Percentiles rank a stretch among this genome's conserved stretches.
Conservation (phyloP, 1,139 yeast species). For the Groenewaldozyma sp. region DNA sequence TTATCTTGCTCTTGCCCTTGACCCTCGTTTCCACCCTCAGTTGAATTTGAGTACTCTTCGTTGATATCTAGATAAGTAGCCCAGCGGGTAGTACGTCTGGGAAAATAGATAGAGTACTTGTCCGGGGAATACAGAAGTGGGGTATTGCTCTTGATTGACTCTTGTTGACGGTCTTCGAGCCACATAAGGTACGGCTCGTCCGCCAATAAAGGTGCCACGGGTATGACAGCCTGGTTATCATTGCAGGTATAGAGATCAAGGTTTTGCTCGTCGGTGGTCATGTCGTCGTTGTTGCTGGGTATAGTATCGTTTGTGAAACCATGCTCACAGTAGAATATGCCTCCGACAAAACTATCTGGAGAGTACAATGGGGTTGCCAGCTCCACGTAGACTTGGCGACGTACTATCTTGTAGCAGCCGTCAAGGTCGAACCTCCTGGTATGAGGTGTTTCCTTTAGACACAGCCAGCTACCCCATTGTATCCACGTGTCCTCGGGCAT, state of each 20-base stretch:
- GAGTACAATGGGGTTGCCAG: conserved; percentile 10
- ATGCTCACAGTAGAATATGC: conserved; percentile 18
- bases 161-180: conserved; percentile 10
- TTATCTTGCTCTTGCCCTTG: too few species aligned
- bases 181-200: conserved; percentile 23
- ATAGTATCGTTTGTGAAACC: background rate
- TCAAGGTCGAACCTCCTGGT: conserved; percentile 8
- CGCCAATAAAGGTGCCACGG: conserved; percentile 20
- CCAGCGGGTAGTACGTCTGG: conserved; percentile 17
- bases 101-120: conserved; percentile 16
- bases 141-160: conserved; percentile 7
- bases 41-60: conserved; percentile 13
- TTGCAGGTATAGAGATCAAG: conserved; percentile 3
- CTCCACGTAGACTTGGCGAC: conserved; percentile 8
- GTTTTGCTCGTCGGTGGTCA: background rate
- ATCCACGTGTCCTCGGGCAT: conserved; percentile 10
- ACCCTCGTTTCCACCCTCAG: background rate
- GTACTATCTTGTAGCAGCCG: conserved; percentile 18
- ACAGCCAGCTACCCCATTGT: conserved; percentile 15
- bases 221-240: conserved; percentile 13
- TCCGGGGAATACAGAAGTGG: conserved; percentile 25
- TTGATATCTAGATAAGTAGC: conserved; percentile 19
- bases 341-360: conserved; percentile 21
- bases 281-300: background rate
- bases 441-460: conserved; percentile 8